Evolutionary conservation across 176 grass and related monocot genomes (phyloP), one percentile per base, ranked within the genome.

Genomic region (Aegilops longissima): DNA sequence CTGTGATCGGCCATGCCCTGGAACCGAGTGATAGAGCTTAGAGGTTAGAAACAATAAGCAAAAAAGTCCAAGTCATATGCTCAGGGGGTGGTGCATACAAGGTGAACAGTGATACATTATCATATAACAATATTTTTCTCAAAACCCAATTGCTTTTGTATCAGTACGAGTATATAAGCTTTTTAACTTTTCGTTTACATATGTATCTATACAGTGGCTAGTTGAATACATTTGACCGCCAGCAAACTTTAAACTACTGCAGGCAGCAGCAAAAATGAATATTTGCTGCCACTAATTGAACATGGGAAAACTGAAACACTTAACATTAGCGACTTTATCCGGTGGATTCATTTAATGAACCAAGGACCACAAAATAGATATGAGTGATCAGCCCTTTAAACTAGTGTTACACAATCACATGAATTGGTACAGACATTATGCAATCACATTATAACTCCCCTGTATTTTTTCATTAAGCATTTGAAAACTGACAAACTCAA

Each of bases 1-100:
- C 12, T 30, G 65, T 12, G 83, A 65, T 16, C 52, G 36, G 42
- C 65, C 61, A 39, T 84, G 66, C 38, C 81, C 81, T 88, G 81
- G 5, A 74, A 12, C 71, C 40, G 21, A 36, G 27, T 64, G 21
- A 79, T 3, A 84, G 13, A 64, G 16, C 7, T 29, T 29, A 89
- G 21, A 33, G 45, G 30, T 80, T n/a, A 52, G 70, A 73, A 82
- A 61, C 23, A 54, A 5, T 23, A 84, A 66, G 2, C 25, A 14
- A 80, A 61, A 34, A 30, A 56, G 58, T 56, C 0, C n/a, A 56
- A 36, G 12, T 61, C 31, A 61, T 23, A 39, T 24, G 13, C 13
- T 79, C 77, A 42, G 23, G 23, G 18, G 38, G 23, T 30, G 29
- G 8, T 70, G 44, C 67, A 72, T 21, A 59, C 3, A 24, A 27